These are phyloP conservation scores for Russula vinacea DNA, from an alignment of 768 basidiomycete genomes.

Conservation along the genomic window DNA sequence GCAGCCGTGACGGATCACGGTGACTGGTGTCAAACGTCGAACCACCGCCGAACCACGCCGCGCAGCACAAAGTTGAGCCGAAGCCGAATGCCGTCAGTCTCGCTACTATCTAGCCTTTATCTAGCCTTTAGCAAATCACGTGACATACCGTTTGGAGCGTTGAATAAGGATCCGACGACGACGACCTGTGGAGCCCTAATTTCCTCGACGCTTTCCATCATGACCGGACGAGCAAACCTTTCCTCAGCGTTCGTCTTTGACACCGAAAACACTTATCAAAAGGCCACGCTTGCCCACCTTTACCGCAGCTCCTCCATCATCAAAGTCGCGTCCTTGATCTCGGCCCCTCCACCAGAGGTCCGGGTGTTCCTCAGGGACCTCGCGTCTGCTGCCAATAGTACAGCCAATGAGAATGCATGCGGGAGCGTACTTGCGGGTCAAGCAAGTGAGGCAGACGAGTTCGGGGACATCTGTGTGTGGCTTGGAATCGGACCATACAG, in stretches of 20 bases:
- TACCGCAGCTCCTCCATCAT: slow-evolving; percentile 28
- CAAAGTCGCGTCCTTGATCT: slow-evolving; percentile 25
- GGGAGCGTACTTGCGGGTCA: slow-evolving; percentile 55
- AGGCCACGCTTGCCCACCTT: slow-evolving; percentile 23
- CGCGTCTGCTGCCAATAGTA: slow-evolving; percentile 40
- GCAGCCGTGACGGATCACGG: too few relatives aligned
- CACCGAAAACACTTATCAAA: slow-evolving; percentile 24
- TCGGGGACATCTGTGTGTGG: slow-evolving; percentile 52
- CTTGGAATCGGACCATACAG: slow-evolving; percentile 45
- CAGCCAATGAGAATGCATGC: slow-evolving; percentile 43
- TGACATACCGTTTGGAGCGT: too few relatives aligned
- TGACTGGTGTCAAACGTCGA: too few relatives aligned
- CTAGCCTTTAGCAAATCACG: too few relatives aligned
- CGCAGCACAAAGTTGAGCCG: too few relatives aligned
- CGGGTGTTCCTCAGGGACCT: slow-evolving; percentile 34
- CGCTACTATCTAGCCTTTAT: too few relatives aligned
- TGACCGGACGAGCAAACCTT: slow-evolving; percentile 16
- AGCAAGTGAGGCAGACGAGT: slow-evolving; percentile 57
- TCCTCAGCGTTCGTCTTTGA: slow-evolving; percentile 22
- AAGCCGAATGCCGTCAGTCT: too few relatives aligned
- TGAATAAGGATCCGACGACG: too few relatives aligned
- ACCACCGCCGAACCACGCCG: too few relatives aligned
- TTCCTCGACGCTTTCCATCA: neutral
- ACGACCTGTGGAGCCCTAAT: too few relatives aligned
- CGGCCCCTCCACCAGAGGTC: slow-evolving; percentile 19